Evolutionary conservation across 1,139 yeast genomes (phyloP), one percentile per base, ranked within the genome.

Genomic region (Blastobotrys indianensis): DNA sequence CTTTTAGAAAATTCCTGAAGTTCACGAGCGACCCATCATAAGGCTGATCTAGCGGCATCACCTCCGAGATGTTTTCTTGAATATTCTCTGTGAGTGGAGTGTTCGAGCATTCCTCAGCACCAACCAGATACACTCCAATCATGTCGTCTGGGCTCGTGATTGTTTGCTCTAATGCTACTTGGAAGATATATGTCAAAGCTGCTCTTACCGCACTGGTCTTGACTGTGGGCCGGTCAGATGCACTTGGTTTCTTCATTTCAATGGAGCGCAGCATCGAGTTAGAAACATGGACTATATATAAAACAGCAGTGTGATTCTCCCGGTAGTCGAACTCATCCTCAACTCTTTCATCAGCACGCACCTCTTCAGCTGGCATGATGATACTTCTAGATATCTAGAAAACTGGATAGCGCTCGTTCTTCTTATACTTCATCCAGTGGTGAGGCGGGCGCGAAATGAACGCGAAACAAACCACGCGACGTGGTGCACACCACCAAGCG

Each of bases 101-200:
- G 7, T 4, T 4, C 37, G 47, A 32, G 3, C 51, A 42, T 13
- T 48, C 52, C 11, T 54, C 54, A 11, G 59, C 54, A 3, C 69
- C 68, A 45, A 56, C 67, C 5, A 68, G 51, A 17, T 66, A 37
- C 11, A 67, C 55, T 4, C 71, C 72, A 6, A 65, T 52, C 36
- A 52, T 60, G 42, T 63, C 66, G 3, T 48, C 37, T 4, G 37
- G 37, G 16, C 11, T n/a, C 15, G 37, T 16, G 16, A 33, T 10
- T 4, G 15, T 33, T 10, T 33, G 37, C 15, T 33, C 16, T 13
- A 13, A 4, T 4, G 15, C 12, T 6, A 33, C 37, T 16, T 33
- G n/a, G 10, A 33, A 33, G 37, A 33, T 33, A 5, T n/a, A 33
- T 15, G 11, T 15, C 15, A 33, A 16, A 4, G 15, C 33, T 28